A percentile compares a stretch with the other conserved stretches of the same genome.
phyloP scores from a whole-genome alignment of 306 rosid species.

The Cyamopsis tetragonoloba region DNA sequence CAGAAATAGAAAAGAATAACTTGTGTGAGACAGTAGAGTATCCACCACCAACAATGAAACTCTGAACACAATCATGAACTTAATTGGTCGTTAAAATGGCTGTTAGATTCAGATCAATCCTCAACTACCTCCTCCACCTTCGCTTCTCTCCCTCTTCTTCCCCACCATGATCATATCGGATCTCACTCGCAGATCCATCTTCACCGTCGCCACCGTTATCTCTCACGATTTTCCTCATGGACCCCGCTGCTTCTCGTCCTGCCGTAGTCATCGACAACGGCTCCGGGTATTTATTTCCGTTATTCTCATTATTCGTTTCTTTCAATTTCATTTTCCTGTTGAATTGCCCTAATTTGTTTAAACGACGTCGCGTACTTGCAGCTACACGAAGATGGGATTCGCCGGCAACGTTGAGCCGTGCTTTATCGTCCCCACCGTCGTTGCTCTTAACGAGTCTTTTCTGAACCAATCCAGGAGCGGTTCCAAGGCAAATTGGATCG shows the following conservation, averaged over 20 bases:
- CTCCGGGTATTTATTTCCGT: slow-evolving; percentile 62
- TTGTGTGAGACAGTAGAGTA: too few species aligned
- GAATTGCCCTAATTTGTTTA: slow-evolving; percentile 25
- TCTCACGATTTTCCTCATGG: slow-evolving; percentile 52
- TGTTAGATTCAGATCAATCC: too few species aligned
- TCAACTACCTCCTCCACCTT: slow-evolving; percentile 7
- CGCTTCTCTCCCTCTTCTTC: slow-evolving; percentile 46
- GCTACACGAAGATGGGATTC: slow-evolving; percentile 98
- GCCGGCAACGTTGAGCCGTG: slow-evolving; percentile 98
- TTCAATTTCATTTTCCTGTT: slow-evolving; percentile 25
- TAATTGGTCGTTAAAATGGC: too few species aligned
- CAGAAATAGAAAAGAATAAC: too few species aligned
- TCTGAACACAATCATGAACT: too few species aligned
- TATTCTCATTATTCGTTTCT: not conserved
- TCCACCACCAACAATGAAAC: too few species aligned
- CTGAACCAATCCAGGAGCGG: slow-evolving; percentile 61
- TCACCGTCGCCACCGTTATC: not conserved
- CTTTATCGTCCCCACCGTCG: slow-evolving; percentile 80
- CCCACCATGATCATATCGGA: slow-evolving; percentile 79
- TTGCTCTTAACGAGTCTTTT: slow-evolving; percentile 86
- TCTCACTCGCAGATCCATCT: slow-evolving; percentile 80
- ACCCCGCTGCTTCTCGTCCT: slow-evolving; percentile 88
- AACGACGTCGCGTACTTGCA: slow-evolving; percentile 26
- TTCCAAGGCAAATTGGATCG: slow-evolving; percentile 76
- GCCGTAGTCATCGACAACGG: slow-evolving; percentile 97